Base-by-base conservation (phyloP, 2,329 filamentous ascomycete species). In the Fusarium sp. region DNA sequence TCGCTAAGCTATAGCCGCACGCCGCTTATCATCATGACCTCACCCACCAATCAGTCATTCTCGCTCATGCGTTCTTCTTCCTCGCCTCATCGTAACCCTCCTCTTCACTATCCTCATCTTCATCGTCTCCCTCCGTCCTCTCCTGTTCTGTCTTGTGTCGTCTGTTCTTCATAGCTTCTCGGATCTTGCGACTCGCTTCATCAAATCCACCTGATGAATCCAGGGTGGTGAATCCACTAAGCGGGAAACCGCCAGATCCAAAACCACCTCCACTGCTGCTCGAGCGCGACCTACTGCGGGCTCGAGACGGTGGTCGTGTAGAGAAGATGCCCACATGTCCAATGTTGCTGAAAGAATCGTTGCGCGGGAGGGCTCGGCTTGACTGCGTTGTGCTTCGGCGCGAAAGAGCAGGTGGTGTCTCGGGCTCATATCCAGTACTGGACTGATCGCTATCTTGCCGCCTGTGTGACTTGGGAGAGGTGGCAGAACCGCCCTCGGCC, bases 261-360 rank as follows among this genome's bases (percentile, higher is more conserved):
- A 88, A 83, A 1, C 87, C 85, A 25, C 88, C 87, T 40, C 88
- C 88, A 64, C 85, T 87, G 65, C 89, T 92, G 77, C 90, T 88
- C 72, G 88, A 92, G 50, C 90, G 85, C 72, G 89, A 92, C 25
- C 91, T 85, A 69, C 87, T 90, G 57, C 89, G 86, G 51, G 87
- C 90, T n/a, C 93, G 89, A 51, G 92, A 96, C n/a, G 91, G 86
- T 6, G 94, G 94, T 30, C 92, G 86, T 17, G 93, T 96, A 4
- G 94, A 93, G 81, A 98, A 99, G 80, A 99, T 90, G 64, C 92
- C 92, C 70, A 97, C 91, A 48, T 87, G 89, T 14, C 92, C 91
- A 67, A 98, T 91, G 78, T 98, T 95, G 78, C 90, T 90, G 81
- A 97, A 97, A 1, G 92, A 96, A 79, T 98, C 96, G 81, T 97